Evolutionary conservation across 805 yeast genomes (phyloP).

Genomic region (Saccharomyces mikatae): DNA sequence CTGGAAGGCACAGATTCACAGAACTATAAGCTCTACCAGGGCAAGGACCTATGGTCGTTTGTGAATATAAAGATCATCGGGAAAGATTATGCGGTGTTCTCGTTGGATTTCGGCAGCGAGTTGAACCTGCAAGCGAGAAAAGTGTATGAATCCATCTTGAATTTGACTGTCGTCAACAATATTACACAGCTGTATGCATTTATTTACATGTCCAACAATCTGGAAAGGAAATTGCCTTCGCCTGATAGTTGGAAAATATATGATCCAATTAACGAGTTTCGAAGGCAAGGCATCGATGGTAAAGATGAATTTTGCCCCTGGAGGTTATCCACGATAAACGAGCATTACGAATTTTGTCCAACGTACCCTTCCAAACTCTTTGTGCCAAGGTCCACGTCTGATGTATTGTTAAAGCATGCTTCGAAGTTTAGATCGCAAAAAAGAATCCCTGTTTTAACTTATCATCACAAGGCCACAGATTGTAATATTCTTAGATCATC

Average conservation of each 20-base stretch:
- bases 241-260: constrained; percentile 69
- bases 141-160: constrained; percentile 64
- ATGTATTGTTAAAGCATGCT: constrained; percentile 74
- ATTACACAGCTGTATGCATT: constrained; percentile 69
- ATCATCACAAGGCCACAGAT: constrained; percentile 59
- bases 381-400: constrained; percentile 73
- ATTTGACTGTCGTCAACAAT: constrained; percentile 48
- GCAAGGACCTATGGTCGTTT: constrained; percentile 28
- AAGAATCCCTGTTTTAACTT: constrained; percentile 75
- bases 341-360: constrained; percentile 55
- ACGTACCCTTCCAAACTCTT: constrained; percentile 66
- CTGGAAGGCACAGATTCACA: neutral
- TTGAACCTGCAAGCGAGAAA: constrained; percentile 44
- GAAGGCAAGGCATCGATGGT: constrained; percentile 56
- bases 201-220: constrained; percentile 63
- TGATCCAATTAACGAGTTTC: constrained; percentile 54
- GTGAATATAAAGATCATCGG: constrained; percentile 66
- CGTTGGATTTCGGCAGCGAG: constrained; percentile 63
- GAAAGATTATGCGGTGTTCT: constrained; percentile 74
- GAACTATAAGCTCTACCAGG: constrained; percentile 8
- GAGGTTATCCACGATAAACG: constrained; percentile 64
- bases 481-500: constrained; percentile 82
- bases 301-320: constrained; percentile 37
- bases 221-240: constrained; percentile 38
- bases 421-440: constrained; percentile 78